These are phyloP conservation scores for Hypoxylon sp. DNA, from an alignment of 2,329 filamentous ascomycete genomes.

Conservation along the genomic window DNA sequence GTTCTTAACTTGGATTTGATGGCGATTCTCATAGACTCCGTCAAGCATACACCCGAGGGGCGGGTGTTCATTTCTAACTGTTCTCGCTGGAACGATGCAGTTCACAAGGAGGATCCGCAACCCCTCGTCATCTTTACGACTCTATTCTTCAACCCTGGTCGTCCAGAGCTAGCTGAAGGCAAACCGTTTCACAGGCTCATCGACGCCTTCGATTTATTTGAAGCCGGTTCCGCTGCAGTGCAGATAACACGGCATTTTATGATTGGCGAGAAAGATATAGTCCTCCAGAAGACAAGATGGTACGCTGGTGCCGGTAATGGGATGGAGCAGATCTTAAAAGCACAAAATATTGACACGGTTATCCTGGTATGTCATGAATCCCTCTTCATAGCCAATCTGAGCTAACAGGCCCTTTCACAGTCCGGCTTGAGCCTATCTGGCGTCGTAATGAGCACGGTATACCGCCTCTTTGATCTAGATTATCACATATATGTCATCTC, in stretches of 20 bases:
- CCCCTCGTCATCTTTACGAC: conserved; percentile 59
- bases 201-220: conserved; percentile 50
- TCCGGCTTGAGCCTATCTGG: conserved; percentile 60
- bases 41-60: conserved; percentile 55
- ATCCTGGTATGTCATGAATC: conserved; percentile 52
- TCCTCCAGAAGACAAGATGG: conserved; percentile 61
- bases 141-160: conserved; percentile 56
- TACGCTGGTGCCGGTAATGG: conserved; percentile 59
- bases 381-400: too few relatives aligned
- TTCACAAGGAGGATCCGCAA: conserved; percentile 54
- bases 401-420: conserved; percentile 35
- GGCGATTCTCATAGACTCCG: conserved; percentile 54
- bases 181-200: conserved; percentile 56
- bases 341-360: conserved; percentile 59
- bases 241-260: conserved; percentile 55
- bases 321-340: conserved; percentile 59
- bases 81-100: conserved; percentile 57
- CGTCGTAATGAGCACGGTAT: conserved; percentile 60
- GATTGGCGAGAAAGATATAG: conserved; percentile 54
- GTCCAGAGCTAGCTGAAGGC: conserved; percentile 55
- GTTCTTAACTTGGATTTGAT: conserved; percentile 62
- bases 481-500: conserved; percentile 60
- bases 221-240: conserved; percentile 48
- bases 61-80: conserved; percentile 55
- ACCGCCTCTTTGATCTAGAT: conserved; percentile 61